A percentile compares a stretch with the other conserved stretches of the same genome.
These are phyloP conservation scores for Thalassia testudinum DNA, from an alignment of 116 monocot genomes.

Conservation along the genomic window DNA sequence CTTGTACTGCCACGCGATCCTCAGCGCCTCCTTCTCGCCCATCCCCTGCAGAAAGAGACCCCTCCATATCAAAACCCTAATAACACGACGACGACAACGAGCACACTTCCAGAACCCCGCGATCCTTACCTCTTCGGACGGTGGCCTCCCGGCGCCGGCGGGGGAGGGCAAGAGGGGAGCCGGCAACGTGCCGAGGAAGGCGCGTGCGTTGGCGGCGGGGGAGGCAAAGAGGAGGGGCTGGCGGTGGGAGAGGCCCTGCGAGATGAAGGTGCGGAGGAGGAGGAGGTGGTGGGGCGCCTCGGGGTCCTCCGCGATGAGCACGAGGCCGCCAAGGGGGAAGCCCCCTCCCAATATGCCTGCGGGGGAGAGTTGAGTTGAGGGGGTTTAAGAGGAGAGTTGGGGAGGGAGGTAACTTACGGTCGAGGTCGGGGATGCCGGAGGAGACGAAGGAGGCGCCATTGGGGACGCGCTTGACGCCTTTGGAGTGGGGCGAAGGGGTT, in stretches of 20 bases:
- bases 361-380: neutral
- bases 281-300: conserved; percentile 91
- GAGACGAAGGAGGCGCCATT: conserved; percentile 37
- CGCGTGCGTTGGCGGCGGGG: conserved; percentile 37
- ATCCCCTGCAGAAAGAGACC: too few species aligned
- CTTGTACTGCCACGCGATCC: conserved; percentile 98
- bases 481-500: neutral
- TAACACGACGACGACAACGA: too few species aligned
- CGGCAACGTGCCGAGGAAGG: conserved; percentile 81
- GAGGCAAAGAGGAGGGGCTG: conserved; percentile 70
- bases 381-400: neutral
- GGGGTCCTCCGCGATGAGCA: conserved; percentile 82
- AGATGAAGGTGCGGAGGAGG: conserved; percentile 76
- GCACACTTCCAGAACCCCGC: too few species aligned
- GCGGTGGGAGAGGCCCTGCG: conserved; percentile 68
- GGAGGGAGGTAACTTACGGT: conserved; percentile 15
- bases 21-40: conserved; percentile 32
- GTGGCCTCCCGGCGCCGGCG: too few species aligned
- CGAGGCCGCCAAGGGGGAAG: conserved; percentile 57
- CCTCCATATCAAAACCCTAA: too few species aligned
- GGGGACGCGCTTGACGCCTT: conserved; percentile 20
- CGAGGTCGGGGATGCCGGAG: conserved; percentile 66
- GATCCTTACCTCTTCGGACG: too few species aligned
- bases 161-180: conserved; percentile 21
- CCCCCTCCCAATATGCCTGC: conserved; percentile 74